Base-by-base conservation (phyloP, 768 basidiomycete genomes). In the Tulasnella sp. region DNA sequence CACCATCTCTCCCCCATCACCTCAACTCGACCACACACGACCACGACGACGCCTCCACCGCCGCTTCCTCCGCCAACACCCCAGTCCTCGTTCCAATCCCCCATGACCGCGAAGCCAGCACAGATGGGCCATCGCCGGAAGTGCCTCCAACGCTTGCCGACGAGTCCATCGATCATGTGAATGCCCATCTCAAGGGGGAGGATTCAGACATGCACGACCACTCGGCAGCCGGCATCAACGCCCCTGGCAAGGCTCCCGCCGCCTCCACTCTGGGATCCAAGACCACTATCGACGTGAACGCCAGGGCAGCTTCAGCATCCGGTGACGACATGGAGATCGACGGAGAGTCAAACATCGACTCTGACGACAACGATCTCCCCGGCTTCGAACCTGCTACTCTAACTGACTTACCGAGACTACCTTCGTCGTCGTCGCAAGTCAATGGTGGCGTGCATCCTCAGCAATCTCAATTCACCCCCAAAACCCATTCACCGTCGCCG, bases 111-210 rank as follows among this genome's bases (percentile, higher is more conserved):
- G 58, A 64, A 34, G 58, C 2, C 11, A 64, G 58, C 31, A 11
- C 25, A 64, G 58, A 64, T 25, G 58, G 58, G 9, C 58, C 58
- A 64, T 64, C 58, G 5, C 71, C 71, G 25, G 71, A 72, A 52
- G 71, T 72, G 37, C 71, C 71, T 31, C 71, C 71, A 17, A 72
- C 71, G n/a, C 71, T 72, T 8, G 71, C 71, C 19, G 71, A 72
- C 12, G 58, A 64, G 31, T 34, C 58, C 58, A 64, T 64, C 58
- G 25, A 64, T 34, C 58, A 64, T 64, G 58, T 64, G 58, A 64
- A 64, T 25, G 29, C 1, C 17, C 58, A 64, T 31, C 58, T 64
- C 58, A 64, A 64, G 29, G 58, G 58, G 12, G 58, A 64, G 12
- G 58, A 64, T 64, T 64, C 58, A 64, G 29, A 64, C 29, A 64